Base-by-base conservation (phyloP, 129 eudicot species). In the Logfia minima region DNA sequence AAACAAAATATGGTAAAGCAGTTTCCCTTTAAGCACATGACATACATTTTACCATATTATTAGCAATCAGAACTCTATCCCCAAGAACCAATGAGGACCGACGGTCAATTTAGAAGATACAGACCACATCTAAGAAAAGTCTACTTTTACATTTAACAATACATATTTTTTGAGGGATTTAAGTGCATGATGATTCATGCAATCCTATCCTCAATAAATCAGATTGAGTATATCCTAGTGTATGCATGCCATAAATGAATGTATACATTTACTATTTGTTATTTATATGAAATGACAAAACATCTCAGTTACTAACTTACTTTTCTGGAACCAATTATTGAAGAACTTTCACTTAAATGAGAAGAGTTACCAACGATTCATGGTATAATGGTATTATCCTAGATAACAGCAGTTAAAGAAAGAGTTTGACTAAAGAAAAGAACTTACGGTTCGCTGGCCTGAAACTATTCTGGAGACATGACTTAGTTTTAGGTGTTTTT, bases 381-480 rank as follows among this genome's bases (percentile, higher is more conserved):
- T 13, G 61, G 62, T 55, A 37, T 1, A 55, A 55, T 21, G 22
- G 41, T 67, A 34, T 2, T 35, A 29, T 41, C 60, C 29, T 37
- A 70, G 28, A 71, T 48, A 58, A 45, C 39, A 53, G 61, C 52
- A 70, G 77, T 31, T 41, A 61, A 52, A 39, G 28, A 68, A 52
- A 39, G 37, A 26, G 52, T 16, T 21, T 62, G 9, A 24, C 37
- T 65, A 58, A 52, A 72, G 43, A 14, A 69, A 87, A 60, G 71
- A 80, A 88, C 96, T 91, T 86, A 95, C 99, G 39, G 99, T 95
- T 63, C 97, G 97, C 85, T 95, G 99, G 34, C 99, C 99, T 70
- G 99, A 89, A 59, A 95, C 84, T 52, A 95, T 91, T 86, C 92
- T 85, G 81, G 97, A 86, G 31, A 95, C 94, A 76, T 89, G 94